These are phyloP conservation scores for Sclerotinia glacialis DNA, from an alignment of 2,329 filamentous ascomycete genomes.

Conservation along the genomic window DNA sequence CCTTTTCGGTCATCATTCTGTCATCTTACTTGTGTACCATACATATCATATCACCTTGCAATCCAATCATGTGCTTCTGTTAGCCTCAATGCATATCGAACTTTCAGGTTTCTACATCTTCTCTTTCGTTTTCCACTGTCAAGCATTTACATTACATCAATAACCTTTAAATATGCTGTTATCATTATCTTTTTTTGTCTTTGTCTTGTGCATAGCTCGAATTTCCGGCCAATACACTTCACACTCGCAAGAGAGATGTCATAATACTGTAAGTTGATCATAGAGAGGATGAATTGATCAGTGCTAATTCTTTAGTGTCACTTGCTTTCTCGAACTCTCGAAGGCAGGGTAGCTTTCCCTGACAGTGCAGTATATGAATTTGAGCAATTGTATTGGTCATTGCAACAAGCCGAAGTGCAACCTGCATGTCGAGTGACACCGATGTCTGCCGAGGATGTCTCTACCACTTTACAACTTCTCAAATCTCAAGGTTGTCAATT, in stretches of 20 bases:
- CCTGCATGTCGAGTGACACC: slow-evolving; percentile 33
- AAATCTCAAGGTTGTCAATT: slow-evolving; percentile 28
- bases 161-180: neutral
- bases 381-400: slow-evolving; percentile 39
- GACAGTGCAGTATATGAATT: slow-evolving; percentile 24
- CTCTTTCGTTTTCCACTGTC: neutral
- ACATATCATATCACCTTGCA: neutral
- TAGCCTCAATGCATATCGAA: neutral
- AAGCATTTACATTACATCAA: neutral
- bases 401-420: slow-evolving; percentile 24
- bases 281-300: neutral
- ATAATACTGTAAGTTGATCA: neutral
- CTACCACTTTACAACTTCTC: slow-evolving; percentile 24
- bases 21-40: neutral
- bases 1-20: neutral
- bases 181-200: neutral
- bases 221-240: neutral
- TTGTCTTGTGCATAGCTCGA: neutral
- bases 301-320: neutral
- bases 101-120: no score
- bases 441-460: slow-evolving; percentile 27
- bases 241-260: neutral
- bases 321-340: slow-evolving; percentile 5
- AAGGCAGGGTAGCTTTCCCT: slow-evolving; percentile 27
- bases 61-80: neutral